phyloP scores from a whole-genome alignment of 1,139 yeast species.

The Scheffersomyces illinoinensis region DNA sequence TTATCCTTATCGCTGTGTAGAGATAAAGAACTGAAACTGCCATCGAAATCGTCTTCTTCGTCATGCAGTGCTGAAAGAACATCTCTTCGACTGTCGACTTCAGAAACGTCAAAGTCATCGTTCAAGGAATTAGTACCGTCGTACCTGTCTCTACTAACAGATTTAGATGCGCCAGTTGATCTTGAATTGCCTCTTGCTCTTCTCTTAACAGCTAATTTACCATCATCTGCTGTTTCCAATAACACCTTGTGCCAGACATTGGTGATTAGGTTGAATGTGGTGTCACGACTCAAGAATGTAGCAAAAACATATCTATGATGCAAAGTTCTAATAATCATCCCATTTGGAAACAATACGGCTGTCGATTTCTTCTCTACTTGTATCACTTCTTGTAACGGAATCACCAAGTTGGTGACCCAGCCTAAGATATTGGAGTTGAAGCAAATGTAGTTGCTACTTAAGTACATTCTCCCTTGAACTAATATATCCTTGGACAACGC shows the following conservation, averaged over 20 bases:
- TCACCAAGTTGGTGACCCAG: conserved; percentile 66
- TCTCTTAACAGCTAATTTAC: not conserved
- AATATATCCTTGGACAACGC: conserved; percentile 72
- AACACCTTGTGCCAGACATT: conserved; percentile 59
- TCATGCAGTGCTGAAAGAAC: conserved; percentile 7
- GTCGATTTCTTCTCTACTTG: conserved; percentile 73
- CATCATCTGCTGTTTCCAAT: conserved; percentile 25
- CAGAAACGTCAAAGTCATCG: conserved; percentile 3
- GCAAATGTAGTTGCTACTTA: conserved; percentile 59
- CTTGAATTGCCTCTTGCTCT: conserved; percentile 11
- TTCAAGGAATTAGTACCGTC: conserved; percentile 3
- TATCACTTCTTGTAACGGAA: conserved; percentile 69
- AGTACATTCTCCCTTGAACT: conserved; percentile 69
- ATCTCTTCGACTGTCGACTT: conserved; percentile 3
- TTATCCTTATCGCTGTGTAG: not conserved
- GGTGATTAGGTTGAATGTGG: conserved; percentile 60
- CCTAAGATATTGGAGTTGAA: conserved; percentile 77
- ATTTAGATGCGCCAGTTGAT: conserved; percentile 10
- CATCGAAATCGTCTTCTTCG: conserved; percentile 5
- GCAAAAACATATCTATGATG: conserved; percentile 76
- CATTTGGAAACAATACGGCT: conserved; percentile 74
- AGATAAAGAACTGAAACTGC: conserved; percentile 3
- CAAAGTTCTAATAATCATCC: conserved; percentile 67
- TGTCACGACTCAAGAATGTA: conserved; percentile 66
- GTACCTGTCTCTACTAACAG: conserved; percentile 8